phyloP scores from a whole-genome alignment of 1,139 yeast genomes.

The Kazachstania sp. region DNA sequence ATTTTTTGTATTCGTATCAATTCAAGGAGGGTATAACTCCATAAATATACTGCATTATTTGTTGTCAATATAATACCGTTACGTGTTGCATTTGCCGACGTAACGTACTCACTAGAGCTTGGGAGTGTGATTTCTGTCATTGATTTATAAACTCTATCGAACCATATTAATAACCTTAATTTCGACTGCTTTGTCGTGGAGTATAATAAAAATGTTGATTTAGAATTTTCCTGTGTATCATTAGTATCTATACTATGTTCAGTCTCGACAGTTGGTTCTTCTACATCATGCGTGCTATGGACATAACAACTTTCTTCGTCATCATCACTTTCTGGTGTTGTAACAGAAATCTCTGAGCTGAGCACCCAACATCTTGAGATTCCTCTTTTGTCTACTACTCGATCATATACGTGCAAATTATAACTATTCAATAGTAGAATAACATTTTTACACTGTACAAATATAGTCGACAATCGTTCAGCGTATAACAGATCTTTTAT shows the following conservation, averaged over 20 bases:
- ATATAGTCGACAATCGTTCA: conserved; percentile 22
- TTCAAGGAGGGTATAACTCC: conserved; percentile 14
- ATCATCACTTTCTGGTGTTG: background rate
- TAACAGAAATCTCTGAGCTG: background rate
- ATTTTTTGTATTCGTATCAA: conserved; percentile 17
- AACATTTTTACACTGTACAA: conserved; percentile 22
- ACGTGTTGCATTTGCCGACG: conserved; percentile 13
- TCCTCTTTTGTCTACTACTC: conserved; percentile 27
- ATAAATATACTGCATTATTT: conserved; percentile 18
- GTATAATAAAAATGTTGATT: conserved; percentile 19
- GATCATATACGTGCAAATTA: conserved; percentile 27
- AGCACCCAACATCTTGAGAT: conserved; percentile 23
- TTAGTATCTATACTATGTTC: background rate
- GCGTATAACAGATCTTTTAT: conserved; percentile 20
- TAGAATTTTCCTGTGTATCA: background rate
- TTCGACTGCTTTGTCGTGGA: conserved; percentile 15
- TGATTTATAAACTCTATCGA: conserved; percentile 19
- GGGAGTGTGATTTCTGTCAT: conserved; percentile 21
- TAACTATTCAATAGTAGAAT: conserved; percentile 24
- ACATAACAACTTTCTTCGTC: background rate
- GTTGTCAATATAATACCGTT: conserved; percentile 20
- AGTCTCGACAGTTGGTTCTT: background rate
- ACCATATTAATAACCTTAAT: conserved; percentile 25
- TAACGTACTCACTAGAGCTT: conserved; percentile 15
- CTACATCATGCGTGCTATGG: too few species aligned